Base-by-base conservation (phyloP, 2,329 filamentous ascomycete genomes). In the Thyridium curvatum region DNA sequence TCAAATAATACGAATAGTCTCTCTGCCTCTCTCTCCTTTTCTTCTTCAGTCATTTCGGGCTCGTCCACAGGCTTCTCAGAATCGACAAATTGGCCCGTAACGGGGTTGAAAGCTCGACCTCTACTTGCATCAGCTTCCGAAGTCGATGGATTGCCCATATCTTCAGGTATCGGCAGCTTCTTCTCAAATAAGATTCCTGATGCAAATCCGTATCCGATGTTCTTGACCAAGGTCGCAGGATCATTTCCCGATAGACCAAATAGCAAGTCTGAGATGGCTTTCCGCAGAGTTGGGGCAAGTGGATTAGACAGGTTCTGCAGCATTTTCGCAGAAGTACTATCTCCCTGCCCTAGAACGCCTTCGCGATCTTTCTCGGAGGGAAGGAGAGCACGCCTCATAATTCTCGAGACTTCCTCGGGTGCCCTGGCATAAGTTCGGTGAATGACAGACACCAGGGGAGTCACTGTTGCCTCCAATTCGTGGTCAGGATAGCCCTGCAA, bases 191-290 rank as follows among this genome's bases (percentile, higher is more conserved):
- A 67, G 56, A 93, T 95, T 0, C 93, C 93, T 0, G 89, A 86
- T 1, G 93, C 93, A 54, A 86, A 95, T 0, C 93, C 93, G 55
- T 95, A 98, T 0, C 93, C 93, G 12, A 98, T 86, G 49, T 96
- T 96, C 37, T 86, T 74, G 1, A 97, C 85, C 53, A 96, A 93
- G 21, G 72, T 84, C 13, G 74, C 75, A 0, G 90, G 77, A 51
- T 96, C 82, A 50, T 82, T 85, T 46, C 83, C 84, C 0, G 89
- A 95, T 18, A 97, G 71, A 47, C 94, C 85, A 56, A 94, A 98
- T 44, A 96, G 75, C 17, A 98, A 70, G 21, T 82, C 73, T 0
- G 85, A 86, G 38, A 94, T 83, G 14, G 78, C 77, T 34, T 85
- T 79, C 14, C 88, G 79, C 3, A 95, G 66, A 30, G 82, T 79